phyloP scores from a whole-genome alignment of 2,329 filamentous ascomycete species.

The Xylaria sp. region DNA sequence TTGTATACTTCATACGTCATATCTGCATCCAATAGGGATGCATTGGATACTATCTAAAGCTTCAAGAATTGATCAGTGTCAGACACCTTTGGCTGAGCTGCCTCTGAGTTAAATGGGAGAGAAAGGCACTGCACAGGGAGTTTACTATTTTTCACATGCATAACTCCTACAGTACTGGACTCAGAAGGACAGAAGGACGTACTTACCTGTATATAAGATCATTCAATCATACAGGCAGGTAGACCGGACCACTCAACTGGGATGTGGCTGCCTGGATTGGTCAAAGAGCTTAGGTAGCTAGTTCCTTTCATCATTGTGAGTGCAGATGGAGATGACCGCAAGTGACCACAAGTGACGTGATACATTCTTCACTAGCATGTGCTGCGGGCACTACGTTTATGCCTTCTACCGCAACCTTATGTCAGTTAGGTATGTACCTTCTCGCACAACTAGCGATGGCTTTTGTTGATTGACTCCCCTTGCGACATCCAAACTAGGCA shows the following conservation, averaged over 20 bases:
- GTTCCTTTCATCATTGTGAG: constrained; percentile 29
- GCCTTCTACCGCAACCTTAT: background rate
- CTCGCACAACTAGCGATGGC: background rate
- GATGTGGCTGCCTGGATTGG: constrained; percentile 8
- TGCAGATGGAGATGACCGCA: constrained; percentile 35
- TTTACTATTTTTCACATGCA: background rate
- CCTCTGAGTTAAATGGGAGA: background rate
- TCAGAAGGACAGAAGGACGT: too few species aligned
- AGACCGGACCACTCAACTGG: constrained; percentile 23
- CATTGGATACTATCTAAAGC: background rate
- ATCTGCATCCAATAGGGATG: background rate
- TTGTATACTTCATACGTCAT: constrained; percentile 29
- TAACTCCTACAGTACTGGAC: too few species aligned
- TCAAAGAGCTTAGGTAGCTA: constrained; percentile 4
- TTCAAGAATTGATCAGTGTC: background rate
- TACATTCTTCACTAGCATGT: constrained; percentile 43
- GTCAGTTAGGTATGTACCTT: background rate
- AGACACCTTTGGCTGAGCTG: constrained; percentile 14
- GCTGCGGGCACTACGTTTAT: background rate
- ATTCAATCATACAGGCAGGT: background rate
- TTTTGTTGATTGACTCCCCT: constrained; percentile 8
- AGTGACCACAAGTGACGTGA: constrained; percentile 51
- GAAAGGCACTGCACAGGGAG: background rate
- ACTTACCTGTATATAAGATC: background rate
- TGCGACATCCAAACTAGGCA: background rate